Evolutionary conservation across 345 rosid species (phyloP).

Genomic region (Carallia pectinifolia): DNA sequence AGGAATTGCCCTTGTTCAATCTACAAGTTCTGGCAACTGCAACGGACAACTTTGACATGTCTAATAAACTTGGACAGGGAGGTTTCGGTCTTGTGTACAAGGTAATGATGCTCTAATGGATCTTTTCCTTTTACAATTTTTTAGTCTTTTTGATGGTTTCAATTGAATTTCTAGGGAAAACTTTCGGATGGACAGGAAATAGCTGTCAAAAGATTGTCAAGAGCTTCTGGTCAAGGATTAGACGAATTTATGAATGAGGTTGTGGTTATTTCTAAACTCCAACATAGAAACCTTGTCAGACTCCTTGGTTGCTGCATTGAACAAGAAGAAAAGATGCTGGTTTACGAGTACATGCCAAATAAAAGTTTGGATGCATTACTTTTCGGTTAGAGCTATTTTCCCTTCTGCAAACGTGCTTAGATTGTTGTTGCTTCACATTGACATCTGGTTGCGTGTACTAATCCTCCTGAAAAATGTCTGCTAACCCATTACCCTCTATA

Average conservation of each 20-base stretch:
- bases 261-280: conserved; percentile 16
- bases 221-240: conserved; percentile 23
- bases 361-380: conserved; percentile 23
- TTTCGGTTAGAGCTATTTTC: conserved; percentile 11
- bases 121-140: neutral
- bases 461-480: no score
- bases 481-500: neutral
- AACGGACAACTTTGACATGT: conserved; percentile 8
- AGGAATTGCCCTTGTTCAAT: conserved; percentile 12
- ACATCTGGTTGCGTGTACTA: no score
- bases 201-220: conserved; percentile 25
- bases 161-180: conserved; percentile 8
- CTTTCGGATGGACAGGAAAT: conserved; percentile 17
- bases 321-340: conserved; percentile 16
- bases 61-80: conserved; percentile 27
- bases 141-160: neutral
- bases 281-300: conserved; percentile 25
- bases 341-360: conserved; percentile 25
- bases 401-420: no score
- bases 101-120: neutral
- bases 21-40: conserved; percentile 9
- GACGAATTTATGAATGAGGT: conserved; percentile 21
- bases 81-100: conserved; percentile 30
- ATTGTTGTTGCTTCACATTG: no score
- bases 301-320: conserved; percentile 22